Conservation (phyloP, 2,329 filamentous ascomycete genomes). For the Cryphonectria nitschkei region DNA sequence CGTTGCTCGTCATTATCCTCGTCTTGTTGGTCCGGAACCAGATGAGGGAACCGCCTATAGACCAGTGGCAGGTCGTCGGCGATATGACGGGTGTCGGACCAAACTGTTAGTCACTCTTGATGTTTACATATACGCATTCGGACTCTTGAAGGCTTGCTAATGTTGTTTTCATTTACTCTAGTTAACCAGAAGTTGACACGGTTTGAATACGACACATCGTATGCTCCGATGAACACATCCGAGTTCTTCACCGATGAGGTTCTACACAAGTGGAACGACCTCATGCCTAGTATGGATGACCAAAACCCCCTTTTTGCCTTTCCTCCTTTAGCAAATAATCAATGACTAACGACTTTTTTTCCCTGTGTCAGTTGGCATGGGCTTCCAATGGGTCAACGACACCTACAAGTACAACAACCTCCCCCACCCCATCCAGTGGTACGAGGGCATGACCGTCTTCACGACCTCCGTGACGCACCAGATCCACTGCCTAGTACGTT, state of each 20-base stretch:
- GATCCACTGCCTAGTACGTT: slow-evolving; percentile 41
- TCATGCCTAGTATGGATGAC: slow-evolving; percentile 40
- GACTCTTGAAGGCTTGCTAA: slow-evolving; percentile 4
- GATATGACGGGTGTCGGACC: slow-evolving; percentile 44
- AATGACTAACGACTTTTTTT: slow-evolving; percentile 13
- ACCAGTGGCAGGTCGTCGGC: slow-evolving; percentile 40
- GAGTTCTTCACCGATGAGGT: slow-evolving; percentile 43
- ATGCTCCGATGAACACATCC: slow-evolving; percentile 41
- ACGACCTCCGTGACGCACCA: slow-evolving; percentile 44
- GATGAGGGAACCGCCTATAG: slow-evolving; percentile 30
- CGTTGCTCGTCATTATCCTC: slow-evolving; percentile 43
- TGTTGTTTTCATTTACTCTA: slow-evolving; percentile 14
- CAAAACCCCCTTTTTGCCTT: background rate
- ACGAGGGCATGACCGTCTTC: slow-evolving; percentile 41
- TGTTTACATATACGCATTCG: slow-evolving; percentile 12
- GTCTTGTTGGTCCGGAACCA: slow-evolving; percentile 41
- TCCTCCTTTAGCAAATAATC: background rate
- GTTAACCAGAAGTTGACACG: slow-evolving; percentile 39
- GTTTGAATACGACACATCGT: slow-evolving; percentile 41
- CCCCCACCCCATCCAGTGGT: slow-evolving; percentile 40
- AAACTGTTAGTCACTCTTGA: slow-evolving; percentile 33
- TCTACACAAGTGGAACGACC: slow-evolving; percentile 41
- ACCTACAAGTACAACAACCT: slow-evolving; percentile 42
- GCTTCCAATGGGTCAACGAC: slow-evolving; percentile 43
- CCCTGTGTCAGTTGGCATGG: slow-evolving; percentile 38